Conservation (phyloP, 768 basidiomycete genomes). For the Tylopilus rubrobrunneus region DNA sequence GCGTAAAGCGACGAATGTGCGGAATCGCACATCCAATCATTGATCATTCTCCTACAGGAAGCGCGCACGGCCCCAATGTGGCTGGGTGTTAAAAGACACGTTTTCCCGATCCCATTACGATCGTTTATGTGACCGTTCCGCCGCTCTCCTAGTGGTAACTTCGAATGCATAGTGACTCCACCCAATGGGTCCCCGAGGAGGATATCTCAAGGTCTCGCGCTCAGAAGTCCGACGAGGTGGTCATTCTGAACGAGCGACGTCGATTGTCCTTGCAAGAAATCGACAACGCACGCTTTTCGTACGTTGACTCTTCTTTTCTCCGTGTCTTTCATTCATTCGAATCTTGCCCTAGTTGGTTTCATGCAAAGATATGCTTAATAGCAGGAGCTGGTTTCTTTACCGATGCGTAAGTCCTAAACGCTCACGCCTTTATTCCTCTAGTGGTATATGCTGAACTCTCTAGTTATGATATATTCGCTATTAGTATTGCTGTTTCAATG, state of each 20-base stretch:
- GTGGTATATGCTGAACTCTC: background rate
- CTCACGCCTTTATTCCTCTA: conserved; percentile 1
- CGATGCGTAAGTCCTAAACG: conserved; percentile 50
- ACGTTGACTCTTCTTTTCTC: conserved; percentile 25
- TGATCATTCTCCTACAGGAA: background rate
- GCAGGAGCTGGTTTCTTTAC: conserved; percentile 89
- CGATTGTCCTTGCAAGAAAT: conserved; percentile 76
- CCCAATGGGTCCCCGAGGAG: background rate
- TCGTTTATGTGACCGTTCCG: background rate
- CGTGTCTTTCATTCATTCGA: background rate
- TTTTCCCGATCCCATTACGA: background rate
- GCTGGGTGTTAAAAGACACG: conserved; percentile 13
- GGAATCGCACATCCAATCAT: background rate
- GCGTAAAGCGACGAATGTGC: conserved; percentile 21
- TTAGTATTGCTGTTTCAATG: conserved; percentile 82
- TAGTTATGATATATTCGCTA: conserved; percentile 80
- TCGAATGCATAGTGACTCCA: conserved; percentile 11
- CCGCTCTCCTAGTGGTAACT: conserved; percentile 1
- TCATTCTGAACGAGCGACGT: conserved; percentile 60
- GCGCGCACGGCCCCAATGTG: conserved; percentile 4
- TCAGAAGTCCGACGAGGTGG: conserved; percentile 1
- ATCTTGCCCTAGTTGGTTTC: conserved; percentile 58
- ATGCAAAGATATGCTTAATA: conserved; percentile 66
- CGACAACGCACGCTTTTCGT: conserved; percentile 84
- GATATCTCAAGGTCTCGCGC: background rate